Conservation (phyloP, 768 basidiomycete species). For the Russula foetens region DNA sequence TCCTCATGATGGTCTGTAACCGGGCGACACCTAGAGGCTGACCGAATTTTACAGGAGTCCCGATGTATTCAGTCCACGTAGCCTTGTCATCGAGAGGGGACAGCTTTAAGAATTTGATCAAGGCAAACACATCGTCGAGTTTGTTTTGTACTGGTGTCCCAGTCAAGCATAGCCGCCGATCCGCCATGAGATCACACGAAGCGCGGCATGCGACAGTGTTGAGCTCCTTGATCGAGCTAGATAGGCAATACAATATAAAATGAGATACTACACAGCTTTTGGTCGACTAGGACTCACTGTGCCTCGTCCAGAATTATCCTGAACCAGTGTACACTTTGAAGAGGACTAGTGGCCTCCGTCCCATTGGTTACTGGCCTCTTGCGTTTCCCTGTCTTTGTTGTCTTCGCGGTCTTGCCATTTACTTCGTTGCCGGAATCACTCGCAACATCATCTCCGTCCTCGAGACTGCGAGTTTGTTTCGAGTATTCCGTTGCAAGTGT, state of each 20-base stretch:
- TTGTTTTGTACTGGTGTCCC: conserved; percentile 99
- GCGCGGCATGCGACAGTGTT: conserved; percentile 91
- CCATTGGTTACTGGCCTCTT: conserved; percentile 33
- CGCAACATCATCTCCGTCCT: conserved; percentile 56
- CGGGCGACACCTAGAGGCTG: conserved; percentile 84
- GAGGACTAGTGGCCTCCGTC: conserved; percentile 56
- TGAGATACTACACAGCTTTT: not conserved
- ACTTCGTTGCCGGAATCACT: conserved; percentile 57
- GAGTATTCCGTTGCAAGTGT: conserved; percentile 94
- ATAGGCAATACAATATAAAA: not conserved
- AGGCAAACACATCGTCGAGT: conserved; percentile 93
- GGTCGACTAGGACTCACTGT: conserved; percentile 57
- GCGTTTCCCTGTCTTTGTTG: conserved; percentile 39
- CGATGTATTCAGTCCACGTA: conserved; percentile 88
- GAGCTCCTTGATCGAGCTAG: conserved; percentile 93
- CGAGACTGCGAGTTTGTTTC: conserved; percentile 69
- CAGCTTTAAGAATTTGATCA: conserved; percentile 92
- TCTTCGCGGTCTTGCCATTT: conserved; percentile 60
- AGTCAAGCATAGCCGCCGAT: conserved; percentile 89
- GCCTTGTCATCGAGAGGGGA: conserved; percentile 90
- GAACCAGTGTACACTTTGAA: conserved; percentile 97
- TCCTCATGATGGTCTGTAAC: conserved; percentile 95
- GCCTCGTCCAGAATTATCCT: conserved; percentile 90
- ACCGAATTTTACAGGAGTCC: conserved; percentile 86
- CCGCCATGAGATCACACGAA: conserved; percentile 89